Conservation (phyloP, 306 rosid genomes). For the Urtica urens region DNA sequence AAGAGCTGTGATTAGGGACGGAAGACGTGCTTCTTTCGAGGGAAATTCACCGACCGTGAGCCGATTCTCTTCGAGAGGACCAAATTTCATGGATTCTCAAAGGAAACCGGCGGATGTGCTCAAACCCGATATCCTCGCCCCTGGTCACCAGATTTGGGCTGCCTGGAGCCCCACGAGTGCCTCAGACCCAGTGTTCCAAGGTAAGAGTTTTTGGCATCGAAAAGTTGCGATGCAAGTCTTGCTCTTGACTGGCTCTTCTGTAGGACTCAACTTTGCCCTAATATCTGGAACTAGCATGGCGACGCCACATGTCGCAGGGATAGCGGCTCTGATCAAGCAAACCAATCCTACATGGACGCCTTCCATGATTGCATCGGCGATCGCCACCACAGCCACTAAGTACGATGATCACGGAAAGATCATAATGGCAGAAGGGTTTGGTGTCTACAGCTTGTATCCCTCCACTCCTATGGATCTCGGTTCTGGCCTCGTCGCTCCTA, state of each 20-base stretch:
- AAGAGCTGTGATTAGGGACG: constrained; percentile 49
- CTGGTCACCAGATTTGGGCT: constrained; percentile 91
- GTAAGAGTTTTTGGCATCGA: constrained; percentile 29
- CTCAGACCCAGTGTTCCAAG: constrained; percentile 39
- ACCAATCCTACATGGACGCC: constrained; percentile 75
- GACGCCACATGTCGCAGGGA: constrained; percentile 77
- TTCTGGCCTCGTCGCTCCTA: constrained; percentile 59
- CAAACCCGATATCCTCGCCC: constrained; percentile 89
- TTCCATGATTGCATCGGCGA: constrained; percentile 76
- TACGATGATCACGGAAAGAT: constrained; percentile 43
- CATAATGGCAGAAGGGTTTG: constrained; percentile 60
- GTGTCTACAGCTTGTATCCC: constrained; percentile 24
- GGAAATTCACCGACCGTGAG: constrained; percentile 52
- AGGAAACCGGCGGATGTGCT: constrained; percentile 48
- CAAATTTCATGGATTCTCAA: constrained; percentile 44
- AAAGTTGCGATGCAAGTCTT: background rate
- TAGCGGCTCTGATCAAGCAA: constrained; percentile 85
- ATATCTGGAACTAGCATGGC: constrained; percentile 94
- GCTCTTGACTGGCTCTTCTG: background rate
- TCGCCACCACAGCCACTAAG: constrained; percentile 67
- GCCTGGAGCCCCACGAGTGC: constrained; percentile 83
- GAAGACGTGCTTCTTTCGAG: constrained; percentile 54
- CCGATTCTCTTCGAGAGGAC: constrained; percentile 87
- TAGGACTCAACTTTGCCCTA: constrained; percentile 57
- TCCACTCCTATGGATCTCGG: constrained; percentile 74